These are phyloP conservation scores for Diatrype stigma DNA, from an alignment of 2,329 filamentous ascomycete genomes.

Conservation along the genomic window DNA sequence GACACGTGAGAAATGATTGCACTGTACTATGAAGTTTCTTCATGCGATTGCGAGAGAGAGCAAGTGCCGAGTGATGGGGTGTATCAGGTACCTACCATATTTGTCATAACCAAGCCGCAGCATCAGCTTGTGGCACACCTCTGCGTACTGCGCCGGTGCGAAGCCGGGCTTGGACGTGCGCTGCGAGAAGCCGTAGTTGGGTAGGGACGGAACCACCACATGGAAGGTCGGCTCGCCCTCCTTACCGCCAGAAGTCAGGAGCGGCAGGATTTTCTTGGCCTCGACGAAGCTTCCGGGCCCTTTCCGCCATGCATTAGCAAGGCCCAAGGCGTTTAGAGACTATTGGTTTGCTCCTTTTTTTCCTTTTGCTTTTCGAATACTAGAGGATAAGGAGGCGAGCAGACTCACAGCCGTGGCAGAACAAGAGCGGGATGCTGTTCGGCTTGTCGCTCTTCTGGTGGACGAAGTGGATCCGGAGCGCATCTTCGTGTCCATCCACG, in stretches of 20 bases:
- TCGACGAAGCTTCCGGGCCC: conserved; percentile 59
- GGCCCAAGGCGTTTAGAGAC: too few relatives aligned
- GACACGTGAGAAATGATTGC: too few relatives aligned
- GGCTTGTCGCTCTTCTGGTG: conserved; percentile 47
- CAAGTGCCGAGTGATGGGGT: too few relatives aligned
- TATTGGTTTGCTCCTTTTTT: too few relatives aligned
- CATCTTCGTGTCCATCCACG: conserved; percentile 52
- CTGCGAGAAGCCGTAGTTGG: conserved; percentile 41
- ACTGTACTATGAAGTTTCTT: too few relatives aligned
- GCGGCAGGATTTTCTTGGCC: conserved; percentile 49
- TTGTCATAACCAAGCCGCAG: conserved; percentile 52
- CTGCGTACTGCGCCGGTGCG: conserved; percentile 51
- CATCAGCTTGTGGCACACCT: conserved; percentile 58
- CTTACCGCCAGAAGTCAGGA: conserved; percentile 18
- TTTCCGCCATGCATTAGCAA: too few relatives aligned
- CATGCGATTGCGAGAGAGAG: too few relatives aligned
- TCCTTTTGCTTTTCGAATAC: too few relatives aligned
- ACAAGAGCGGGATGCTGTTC: conserved; percentile 23
- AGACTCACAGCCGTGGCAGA: conserved; percentile 26
- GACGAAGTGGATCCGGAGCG: conserved; percentile 60
- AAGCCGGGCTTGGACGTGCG: conserved; percentile 46
- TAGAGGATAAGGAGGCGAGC: too few relatives aligned
- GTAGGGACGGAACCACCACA: conserved; percentile 43
- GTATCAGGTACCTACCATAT: too few relatives aligned
- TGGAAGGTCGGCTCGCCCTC: conserved; percentile 36